Base-by-base conservation (phyloP, 192 early-diverging fungal genomes). In the Obelidium mucronatum region DNA sequence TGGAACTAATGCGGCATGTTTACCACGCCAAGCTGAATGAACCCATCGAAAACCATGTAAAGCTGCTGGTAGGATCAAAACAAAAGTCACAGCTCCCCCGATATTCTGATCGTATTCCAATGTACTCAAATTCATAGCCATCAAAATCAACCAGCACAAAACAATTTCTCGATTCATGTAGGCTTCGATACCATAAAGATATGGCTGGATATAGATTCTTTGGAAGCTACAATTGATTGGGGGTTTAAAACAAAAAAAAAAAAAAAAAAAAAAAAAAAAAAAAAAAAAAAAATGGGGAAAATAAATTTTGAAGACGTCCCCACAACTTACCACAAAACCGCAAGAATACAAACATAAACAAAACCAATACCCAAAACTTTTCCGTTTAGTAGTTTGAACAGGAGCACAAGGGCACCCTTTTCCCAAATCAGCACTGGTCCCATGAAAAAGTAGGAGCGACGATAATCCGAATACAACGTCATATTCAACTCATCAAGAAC, bases 81-180 rank as follows among this genome's bases (percentile, higher is more conserved):
- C 6, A 39, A 60, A 55, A n/a, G 54, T 42, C 5, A 73, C 35
- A 3, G 37, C 24, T 52, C 53, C 70, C 40, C 30, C 53, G 19
- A 73, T 39, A 54, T 35, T 40, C 30, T 19, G 17, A 28, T 48
- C 19, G 36, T 17, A 35, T 37, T 55, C 36, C 6, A 60, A 34
- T 6, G 56, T 73, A 34, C 56, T 55, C n/a, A 59, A 36, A 24
- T 73, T 73, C 34, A 67, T 48, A n/a, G 74, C 62, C 42, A 76
- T 34, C 1, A 76, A 28, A 54, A 76, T 39, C 2, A 76, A 42
- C 74, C 74, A 76, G 24, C 74, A 48, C 0, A 67, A 28, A 53
- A 19, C 22, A 17, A 76, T 67, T 67, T 76, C 74, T 3, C 74
- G 62, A 48, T 67, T 67, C 63, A 76, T 64, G 33, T 76, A 76